Evolutionary conservation across 1,284 basidiomycete genomes (phyloP).

Genomic region (Microbotryum intermedium): DNA sequence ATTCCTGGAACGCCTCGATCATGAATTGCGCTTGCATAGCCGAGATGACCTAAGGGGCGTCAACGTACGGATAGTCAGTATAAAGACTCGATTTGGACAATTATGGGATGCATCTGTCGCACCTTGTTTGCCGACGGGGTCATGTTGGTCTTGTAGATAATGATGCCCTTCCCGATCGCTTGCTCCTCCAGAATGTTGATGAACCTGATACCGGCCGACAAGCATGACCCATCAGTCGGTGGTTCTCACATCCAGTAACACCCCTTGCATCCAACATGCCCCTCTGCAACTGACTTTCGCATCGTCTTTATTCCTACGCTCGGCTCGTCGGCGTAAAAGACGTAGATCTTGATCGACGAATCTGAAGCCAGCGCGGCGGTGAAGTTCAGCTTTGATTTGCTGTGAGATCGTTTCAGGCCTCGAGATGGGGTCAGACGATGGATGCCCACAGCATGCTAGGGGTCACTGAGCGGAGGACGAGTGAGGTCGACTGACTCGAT

Average conservation of each 20-base stretch:
- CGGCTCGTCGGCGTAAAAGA: constrained; percentile 87
- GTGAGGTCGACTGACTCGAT: constrained; percentile 36
- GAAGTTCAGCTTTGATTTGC: constrained; percentile 79
- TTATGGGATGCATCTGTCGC: constrained; percentile 25
- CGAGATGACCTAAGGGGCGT: constrained; percentile 59
- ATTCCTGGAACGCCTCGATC: constrained; percentile 93
- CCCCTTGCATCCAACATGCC: not conserved
- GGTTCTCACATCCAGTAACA: not conserved
- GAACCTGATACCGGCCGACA: constrained; percentile 50
- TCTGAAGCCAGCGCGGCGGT: constrained; percentile 38
- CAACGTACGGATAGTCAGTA: not conserved
- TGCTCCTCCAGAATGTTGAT: constrained; percentile 81
- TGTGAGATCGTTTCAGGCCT: constrained; percentile 37
- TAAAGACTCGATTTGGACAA: not conserved
- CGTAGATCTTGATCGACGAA: constrained; percentile 73
- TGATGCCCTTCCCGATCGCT: constrained; percentile 79
- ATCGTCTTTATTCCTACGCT: constrained; percentile 92
- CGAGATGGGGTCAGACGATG: not conserved
- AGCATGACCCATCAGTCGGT: not conserved
- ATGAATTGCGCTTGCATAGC: constrained; percentile 78
- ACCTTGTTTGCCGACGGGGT: constrained; percentile 93
- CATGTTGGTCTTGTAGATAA: constrained; percentile 94
- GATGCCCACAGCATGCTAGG: not conserved
- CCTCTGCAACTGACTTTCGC: constrained; percentile 62
- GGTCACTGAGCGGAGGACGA: not conserved